phyloP scores from a whole-genome alignment of 1,284 basidiomycete genomes.

The Naganishia liquefaciens region DNA sequence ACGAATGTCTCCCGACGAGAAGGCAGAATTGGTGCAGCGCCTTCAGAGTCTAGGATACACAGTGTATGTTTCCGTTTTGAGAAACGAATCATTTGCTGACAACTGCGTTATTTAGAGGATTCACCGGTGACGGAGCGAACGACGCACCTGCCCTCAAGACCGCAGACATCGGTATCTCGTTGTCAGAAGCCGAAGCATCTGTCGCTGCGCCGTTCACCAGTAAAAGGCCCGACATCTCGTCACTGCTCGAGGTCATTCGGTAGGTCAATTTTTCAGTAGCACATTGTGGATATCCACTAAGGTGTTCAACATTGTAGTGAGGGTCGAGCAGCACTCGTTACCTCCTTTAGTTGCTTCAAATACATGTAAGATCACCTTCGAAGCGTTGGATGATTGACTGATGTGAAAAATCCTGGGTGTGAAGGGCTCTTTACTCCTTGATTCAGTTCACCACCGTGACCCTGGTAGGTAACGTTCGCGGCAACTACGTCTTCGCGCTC shows the following conservation, averaged over 20 bases:
- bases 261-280: conserved; percentile 9
- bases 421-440: conserved; percentile 55
- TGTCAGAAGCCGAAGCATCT: conserved; percentile 97
- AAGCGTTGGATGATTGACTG: background rate
- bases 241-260: conserved; percentile 93
- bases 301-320: conserved; percentile 57
- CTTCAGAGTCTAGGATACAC: conserved; percentile 92
- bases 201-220: conserved; percentile 99
- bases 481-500: background rate
- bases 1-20: conserved; percentile 99
- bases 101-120: conserved; percentile 56
- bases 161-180: conserved; percentile 93
- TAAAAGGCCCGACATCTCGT: conserved; percentile 89
- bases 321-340: conserved; percentile 91
- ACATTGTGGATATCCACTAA: too few relatives aligned
- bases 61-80: conserved; percentile 56
- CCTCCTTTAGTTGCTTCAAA: conserved; percentile 99
- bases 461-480: conserved; percentile 52
- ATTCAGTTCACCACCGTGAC: conserved; percentile 71
- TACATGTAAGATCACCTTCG: conserved; percentile 72
- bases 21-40: conserved; percentile 96
- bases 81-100: background rate
- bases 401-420: conserved; percentile 9
- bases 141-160: conserved; percentile 98
- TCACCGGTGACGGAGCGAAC: conserved; percentile 99